Conservation (phyloP, 208 protist species). For the Leptomonas pyrrhocoris region DNA sequence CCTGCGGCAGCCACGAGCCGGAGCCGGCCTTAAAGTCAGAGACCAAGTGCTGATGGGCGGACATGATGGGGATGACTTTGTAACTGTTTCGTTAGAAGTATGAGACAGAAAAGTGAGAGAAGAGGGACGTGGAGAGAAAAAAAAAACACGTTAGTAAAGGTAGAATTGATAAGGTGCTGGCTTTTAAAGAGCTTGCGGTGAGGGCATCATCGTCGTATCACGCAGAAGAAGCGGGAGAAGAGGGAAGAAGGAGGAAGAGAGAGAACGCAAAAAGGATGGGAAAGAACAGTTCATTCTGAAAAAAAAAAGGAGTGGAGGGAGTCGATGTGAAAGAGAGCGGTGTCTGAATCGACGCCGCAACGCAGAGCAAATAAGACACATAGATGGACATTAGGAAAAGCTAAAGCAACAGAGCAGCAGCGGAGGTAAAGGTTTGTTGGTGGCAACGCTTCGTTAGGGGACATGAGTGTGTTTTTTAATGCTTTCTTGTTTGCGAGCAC, state of each 20-base stretch:
- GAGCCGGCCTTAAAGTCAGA: conserved; percentile 68
- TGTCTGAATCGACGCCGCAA: too few relatives aligned
- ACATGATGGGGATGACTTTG: conserved; percentile 40
- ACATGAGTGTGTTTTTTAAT: too few relatives aligned
- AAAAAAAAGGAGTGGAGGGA: too few relatives aligned
- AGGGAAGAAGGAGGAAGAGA: not conserved
- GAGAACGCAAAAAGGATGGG: not conserved
- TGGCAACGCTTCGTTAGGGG: too few relatives aligned
- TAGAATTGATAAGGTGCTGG: not conserved
- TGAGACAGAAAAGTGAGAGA: conserved; percentile 23
- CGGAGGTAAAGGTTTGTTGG: too few relatives aligned
- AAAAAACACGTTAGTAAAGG: conserved; percentile 2
- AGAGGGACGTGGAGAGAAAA: not conserved
- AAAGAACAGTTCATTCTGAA: too few relatives aligned
- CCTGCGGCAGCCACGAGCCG: conserved; percentile 69
- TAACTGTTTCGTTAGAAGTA: conserved; percentile 6
- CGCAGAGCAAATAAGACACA: too few relatives aligned
- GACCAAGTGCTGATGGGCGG: conserved; percentile 71
- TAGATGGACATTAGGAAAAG: too few relatives aligned
- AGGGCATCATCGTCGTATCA: too few relatives aligned
- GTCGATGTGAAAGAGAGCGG: too few relatives aligned
- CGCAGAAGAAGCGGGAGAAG: conserved; percentile 3
- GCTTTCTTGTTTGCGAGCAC: too few relatives aligned
- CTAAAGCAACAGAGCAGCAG: too few relatives aligned
- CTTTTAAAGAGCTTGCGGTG: conserved; percentile 2